These are phyloP conservation scores for Paecilomyces variotii DNA, from an alignment of 2,329 filamentous ascomycete species.

Conservation along the genomic window DNA sequence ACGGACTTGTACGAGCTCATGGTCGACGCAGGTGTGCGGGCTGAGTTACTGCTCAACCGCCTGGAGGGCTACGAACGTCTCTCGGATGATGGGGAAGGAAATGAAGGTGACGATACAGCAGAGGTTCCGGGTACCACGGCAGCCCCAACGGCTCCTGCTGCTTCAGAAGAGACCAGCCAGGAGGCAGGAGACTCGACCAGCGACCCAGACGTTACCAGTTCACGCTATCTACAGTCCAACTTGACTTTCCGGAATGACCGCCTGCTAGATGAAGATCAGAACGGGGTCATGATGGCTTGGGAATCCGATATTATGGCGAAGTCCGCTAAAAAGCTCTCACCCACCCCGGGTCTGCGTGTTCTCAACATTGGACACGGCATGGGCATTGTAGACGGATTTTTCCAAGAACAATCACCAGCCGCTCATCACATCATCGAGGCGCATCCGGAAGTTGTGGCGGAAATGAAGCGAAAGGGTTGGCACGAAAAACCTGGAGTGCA, in stretches of 20 bases:
- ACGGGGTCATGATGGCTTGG: slow-evolving; percentile 93
- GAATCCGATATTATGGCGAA: slow-evolving; percentile 78
- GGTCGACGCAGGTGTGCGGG: slow-evolving; percentile 82
- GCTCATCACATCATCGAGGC: slow-evolving; percentile 81
- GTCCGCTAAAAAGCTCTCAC: slow-evolving; percentile 61
- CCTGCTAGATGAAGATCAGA: slow-evolving; percentile 65
- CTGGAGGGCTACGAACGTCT: slow-evolving; percentile 75
- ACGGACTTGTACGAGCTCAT: slow-evolving; percentile 68
- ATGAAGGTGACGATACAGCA: slow-evolving; percentile 24
- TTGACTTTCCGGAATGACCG: slow-evolving; percentile 58
- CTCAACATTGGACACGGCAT: slow-evolving; percentile 87
- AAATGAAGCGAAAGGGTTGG: slow-evolving; percentile 60
- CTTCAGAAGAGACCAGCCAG: slow-evolving; percentile 3
- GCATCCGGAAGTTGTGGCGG: slow-evolving; percentile 65
- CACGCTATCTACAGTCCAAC: slow-evolving; percentile 59
- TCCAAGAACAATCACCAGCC: slow-evolving; percentile 59
- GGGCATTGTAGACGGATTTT: slow-evolving; percentile 76
- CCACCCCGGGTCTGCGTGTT: slow-evolving; percentile 56
- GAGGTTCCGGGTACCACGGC: slow-evolving; percentile 15
- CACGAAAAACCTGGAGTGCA: slow-evolving; percentile 52
- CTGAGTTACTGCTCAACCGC: slow-evolving; percentile 76
- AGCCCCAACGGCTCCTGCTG: slow-evolving; percentile 6
- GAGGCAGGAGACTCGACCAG: slow-evolving; percentile 1
- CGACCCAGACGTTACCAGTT: slow-evolving; percentile 48
- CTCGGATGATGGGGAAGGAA: slow-evolving; percentile 36